These are phyloP conservation scores for Fusarium hostae DNA, from an alignment of 2,329 filamentous ascomycete species.

Conservation along the genomic window DNA sequence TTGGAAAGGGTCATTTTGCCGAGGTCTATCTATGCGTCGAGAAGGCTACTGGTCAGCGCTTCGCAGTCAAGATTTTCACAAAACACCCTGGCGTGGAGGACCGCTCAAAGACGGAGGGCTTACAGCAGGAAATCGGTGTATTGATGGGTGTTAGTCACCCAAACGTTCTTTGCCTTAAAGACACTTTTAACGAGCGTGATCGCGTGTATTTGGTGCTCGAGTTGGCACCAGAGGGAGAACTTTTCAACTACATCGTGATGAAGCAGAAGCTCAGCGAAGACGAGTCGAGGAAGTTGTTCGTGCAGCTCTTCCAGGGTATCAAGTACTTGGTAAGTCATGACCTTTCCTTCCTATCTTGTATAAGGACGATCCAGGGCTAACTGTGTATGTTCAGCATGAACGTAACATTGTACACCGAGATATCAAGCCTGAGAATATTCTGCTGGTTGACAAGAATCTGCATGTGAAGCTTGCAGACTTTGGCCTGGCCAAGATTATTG, in stretches of 20 bases:
- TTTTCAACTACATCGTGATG: conserved; percentile 95
- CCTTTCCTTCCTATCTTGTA: not conserved
- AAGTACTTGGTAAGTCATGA: conserved; percentile 83
- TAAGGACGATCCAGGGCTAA: not conserved
- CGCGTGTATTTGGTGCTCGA: conserved; percentile 93
- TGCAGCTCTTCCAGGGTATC: conserved; percentile 90
- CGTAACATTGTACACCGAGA: conserved; percentile 97
- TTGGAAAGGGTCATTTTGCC: conserved; percentile 95
- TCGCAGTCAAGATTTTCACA: conserved; percentile 94
- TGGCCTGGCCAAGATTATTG: conserved; percentile 96
- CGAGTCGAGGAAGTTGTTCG: conserved; percentile 87
- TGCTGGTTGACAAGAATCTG: conserved; percentile 85
- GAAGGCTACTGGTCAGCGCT: conserved; percentile 82
- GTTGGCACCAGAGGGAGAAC: conserved; percentile 88
- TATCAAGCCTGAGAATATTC: conserved; percentile 97
- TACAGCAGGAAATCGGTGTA: conserved; percentile 96
- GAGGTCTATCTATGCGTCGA: conserved; percentile 93
- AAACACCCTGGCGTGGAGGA: conserved; percentile 86
- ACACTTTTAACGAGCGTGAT: conserved; percentile 91
- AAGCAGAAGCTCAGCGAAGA: conserved; percentile 88
- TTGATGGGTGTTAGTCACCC: conserved; percentile 97
- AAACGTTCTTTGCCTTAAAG: conserved; percentile 91
- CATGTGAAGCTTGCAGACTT: conserved; percentile 96
- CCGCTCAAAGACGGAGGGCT: conserved; percentile 81
- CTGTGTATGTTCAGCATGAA: conserved; percentile 74